Evolutionary conservation across 441 rosid species (phyloP).

Genomic region (Hypseocharis bilobata): DNA sequence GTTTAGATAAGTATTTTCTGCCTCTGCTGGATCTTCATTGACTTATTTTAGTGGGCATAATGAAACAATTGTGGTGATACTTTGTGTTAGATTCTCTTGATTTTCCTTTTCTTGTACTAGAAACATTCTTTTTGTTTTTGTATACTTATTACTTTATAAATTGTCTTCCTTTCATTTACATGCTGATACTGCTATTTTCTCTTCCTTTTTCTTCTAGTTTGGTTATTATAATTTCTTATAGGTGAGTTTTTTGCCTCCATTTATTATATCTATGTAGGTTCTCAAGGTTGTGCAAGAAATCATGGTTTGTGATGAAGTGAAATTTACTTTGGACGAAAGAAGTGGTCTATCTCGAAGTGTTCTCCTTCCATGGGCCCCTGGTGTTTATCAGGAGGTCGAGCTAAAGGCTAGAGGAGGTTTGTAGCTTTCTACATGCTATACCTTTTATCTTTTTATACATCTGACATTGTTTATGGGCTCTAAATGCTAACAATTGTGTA

Average conservation of each 20-base stretch:
- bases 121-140: too few relatives aligned
- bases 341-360: slow-evolving; percentile 33
- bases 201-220: not conserved
- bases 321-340: slow-evolving; percentile 40
- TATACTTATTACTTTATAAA: too few relatives aligned
- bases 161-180: not conserved
- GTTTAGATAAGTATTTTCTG: not conserved
- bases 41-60: not conserved
- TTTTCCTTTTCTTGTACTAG: not conserved
- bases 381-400: slow-evolving; percentile 75
- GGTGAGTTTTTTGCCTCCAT: slow-evolving; percentile 11
- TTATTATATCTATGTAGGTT: slow-evolving; percentile 39
- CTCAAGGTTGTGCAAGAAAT: slow-evolving; percentile 68
- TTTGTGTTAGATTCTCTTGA: not conserved
- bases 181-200: slow-evolving; percentile 1
- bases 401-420: slow-evolving; percentile 75
- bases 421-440: slow-evolving; percentile 15
- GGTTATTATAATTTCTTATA: not conserved
- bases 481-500: slow-evolving; percentile 24
- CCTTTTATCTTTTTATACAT: slow-evolving; percentile 1
- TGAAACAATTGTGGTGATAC: not conserved
- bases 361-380: slow-evolving; percentile 83
- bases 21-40: not conserved
- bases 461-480: slow-evolving; percentile 19
- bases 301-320: slow-evolving; percentile 68